Evolutionary conservation across 2,329 filamentous ascomycete species (phyloP), one percentile per base, ranked within the genome.

Genomic region (Penicillium aurantiogriseum): DNA sequence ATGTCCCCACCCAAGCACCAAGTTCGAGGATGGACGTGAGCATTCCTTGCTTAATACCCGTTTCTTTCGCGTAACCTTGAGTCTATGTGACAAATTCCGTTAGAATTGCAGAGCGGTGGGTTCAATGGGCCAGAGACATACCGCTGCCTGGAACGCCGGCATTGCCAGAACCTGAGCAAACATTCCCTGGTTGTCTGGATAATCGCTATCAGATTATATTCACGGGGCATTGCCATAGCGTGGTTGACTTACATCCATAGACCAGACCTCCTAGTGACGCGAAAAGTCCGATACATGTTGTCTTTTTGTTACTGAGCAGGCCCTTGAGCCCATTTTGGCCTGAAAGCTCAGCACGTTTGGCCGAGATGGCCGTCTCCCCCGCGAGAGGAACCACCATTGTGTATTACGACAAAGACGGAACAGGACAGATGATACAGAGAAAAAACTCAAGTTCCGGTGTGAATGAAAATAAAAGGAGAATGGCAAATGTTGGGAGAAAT

Each of bases 131-230:
- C 73, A 74, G 36, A 67, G 59, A 51, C 76, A 74, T 73, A 81
- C 81, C 40, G 80, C 73, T 44, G 70, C 59, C 40, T 74, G 73
- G 60, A 81, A 82, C 1, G 76, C 74, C 5, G 70, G 67, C 79
- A 82, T 82, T 23, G 77, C 79, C 54, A 85, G 65, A 23, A 92
- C 84, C 25, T 88, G 88, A n/a, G 84, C 85, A 74, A 90, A 90
- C 74, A 90, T 87, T 64, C 88, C 89, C 70, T 90, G 87, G 68
- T 91, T 90, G 75, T 90, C 69, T 72, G 29, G 2, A 29, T n/a
- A 8, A 38, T 19, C 1, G 4, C 13, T 5, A 27, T 62, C 11
- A 57, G 42, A 9, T 39, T 25, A 8, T 5, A 25, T 60, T 27
- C 57, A 38, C 19, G 2, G 15, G 31, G 4, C 13, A 8, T 21